Evolutionary conservation across 2,329 filamentous ascomycete species (phyloP), one percentile per base, ranked within the genome.

Genomic region (Aureobasidium sp.): DNA sequence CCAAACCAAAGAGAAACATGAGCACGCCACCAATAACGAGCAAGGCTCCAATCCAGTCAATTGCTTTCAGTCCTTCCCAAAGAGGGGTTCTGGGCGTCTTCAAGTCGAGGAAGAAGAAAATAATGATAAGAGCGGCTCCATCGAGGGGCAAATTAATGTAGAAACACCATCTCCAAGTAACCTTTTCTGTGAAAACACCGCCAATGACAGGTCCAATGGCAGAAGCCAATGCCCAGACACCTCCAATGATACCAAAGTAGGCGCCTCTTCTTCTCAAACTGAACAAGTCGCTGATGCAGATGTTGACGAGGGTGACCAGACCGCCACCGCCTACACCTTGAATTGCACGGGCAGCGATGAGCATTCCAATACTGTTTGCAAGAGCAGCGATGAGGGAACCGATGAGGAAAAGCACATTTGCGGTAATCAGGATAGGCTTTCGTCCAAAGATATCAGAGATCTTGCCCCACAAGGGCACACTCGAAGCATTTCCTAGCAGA

Each of bases 1-100:
- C 88, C 11, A 96, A 82, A 0, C 91, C 92, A 45, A 96, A 84
- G 4, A 96, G 83, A 66, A 96, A 80, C 89, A 96, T 93, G 25
- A 95, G 78, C 0, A 89, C 92, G 25, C 87, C 90, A 45, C 88
- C 88, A 29, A 92, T 82, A 70, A 95, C 84, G 34, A 82, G 76
- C 11, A 87, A 59, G 1, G 82, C 84, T 1, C 88, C 89, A 6
- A 82, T 67, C 85, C 85, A 87, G 71, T 87, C 85, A 64, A 87
- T 84, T 0, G 83, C 83, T 64, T 82, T 82, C 9, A 90, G 73
- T 0, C 87, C 87, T 42, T 82, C 76, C 62, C 76, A 73, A 2
- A 89, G 71, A 0, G 85, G 82, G 0, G 87, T 89, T 39, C 79
- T 80, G 0, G 87, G 86, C 3, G 83, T 87, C 58, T 87, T 81